Conservation (phyloP, 345 rosid species). For the Arabidopsis thaliana region DNA sequence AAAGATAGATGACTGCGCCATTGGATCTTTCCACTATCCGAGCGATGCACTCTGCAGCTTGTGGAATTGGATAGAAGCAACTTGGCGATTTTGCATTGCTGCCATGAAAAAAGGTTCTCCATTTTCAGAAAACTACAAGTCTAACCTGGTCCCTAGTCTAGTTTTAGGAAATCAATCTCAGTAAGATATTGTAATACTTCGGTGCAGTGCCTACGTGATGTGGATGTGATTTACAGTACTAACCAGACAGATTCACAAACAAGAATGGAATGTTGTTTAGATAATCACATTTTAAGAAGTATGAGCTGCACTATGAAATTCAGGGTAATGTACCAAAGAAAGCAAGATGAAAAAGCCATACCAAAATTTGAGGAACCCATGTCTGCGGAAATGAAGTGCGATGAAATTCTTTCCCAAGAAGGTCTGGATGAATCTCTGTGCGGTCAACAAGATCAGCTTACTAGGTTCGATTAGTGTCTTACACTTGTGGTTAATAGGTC, state of each 20-base stretch:
- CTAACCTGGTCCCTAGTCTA: not conserved
- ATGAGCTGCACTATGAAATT: not conserved
- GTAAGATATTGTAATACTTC: not conserved
- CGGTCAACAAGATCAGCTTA: conserved; percentile 72
- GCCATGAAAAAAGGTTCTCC: not conserved
- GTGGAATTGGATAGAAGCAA: conserved; percentile 39
- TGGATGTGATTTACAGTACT: not conserved
- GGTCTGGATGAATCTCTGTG: conserved; percentile 89
- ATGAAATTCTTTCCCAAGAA: conserved; percentile 81
- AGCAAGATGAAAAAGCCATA: conserved; percentile 35
- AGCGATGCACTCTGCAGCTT: conserved; percentile 44
- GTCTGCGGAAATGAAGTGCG: conserved; percentile 89
- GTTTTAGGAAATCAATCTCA: conserved; percentile 5
- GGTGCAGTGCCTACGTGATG: not conserved
- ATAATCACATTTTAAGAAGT: not conserved
- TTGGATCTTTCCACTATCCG: conserved; percentile 70
- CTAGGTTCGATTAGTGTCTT: conserved; percentile 89
- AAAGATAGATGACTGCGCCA: conserved; percentile 76
- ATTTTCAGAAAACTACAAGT: not conserved
- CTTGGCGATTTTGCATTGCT: conserved; percentile 39
- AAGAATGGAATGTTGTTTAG: not conserved
- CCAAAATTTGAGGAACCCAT: conserved; percentile 97
- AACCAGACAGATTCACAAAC: not conserved
- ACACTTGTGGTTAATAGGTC: conserved; percentile 86
- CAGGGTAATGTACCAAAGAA: not conserved